Percentiles rank a stretch among this genome's conserved stretches.
These are phyloP conservation scores for Penicillium sp. DNA, from an alignment of 2,329 filamentous ascomycete genomes.

Conservation along the genomic window DNA sequence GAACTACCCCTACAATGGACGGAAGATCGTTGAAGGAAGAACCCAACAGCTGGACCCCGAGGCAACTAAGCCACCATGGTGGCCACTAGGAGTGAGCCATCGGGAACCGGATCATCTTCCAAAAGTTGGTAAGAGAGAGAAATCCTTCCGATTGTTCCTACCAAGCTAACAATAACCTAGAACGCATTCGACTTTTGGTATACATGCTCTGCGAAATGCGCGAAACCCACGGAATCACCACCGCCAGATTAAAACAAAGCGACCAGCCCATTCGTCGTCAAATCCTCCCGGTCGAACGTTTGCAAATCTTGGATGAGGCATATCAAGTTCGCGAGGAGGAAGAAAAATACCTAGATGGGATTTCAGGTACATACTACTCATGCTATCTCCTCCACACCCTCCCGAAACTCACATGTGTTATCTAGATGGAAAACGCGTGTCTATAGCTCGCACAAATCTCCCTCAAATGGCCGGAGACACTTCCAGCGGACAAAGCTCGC, in stretches of 20 bases:
- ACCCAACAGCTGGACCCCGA: constrained; percentile 28
- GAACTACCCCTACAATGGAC: constrained; percentile 31
- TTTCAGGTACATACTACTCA: constrained; percentile 26
- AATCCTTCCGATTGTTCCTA: not conserved
- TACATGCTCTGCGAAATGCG: constrained; percentile 35
- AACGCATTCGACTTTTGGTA: constrained; percentile 34
- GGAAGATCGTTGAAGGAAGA: constrained; percentile 27
- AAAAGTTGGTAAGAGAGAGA: constrained; percentile 23
- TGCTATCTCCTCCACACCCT: no score
- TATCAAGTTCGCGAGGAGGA: constrained; percentile 34
- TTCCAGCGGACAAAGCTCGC: constrained; percentile 12
- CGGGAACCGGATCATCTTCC: constrained; percentile 30
- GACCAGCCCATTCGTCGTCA: constrained; percentile 34
- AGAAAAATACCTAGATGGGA: constrained; percentile 31
- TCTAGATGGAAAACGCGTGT: constrained; percentile 23
- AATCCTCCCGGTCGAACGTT: constrained; percentile 29
- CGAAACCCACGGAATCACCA: constrained; percentile 30
- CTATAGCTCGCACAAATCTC: constrained; percentile 24
- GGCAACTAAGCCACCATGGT: constrained; percentile 30
- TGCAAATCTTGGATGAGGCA: constrained; percentile 35
- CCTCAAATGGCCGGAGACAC: constrained; percentile 19
- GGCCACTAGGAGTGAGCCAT: constrained; percentile 29
- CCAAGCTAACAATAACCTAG: constrained; percentile 15
- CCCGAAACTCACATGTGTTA: constrained; percentile 1
- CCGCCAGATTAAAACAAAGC: constrained; percentile 33